These are phyloP conservation scores for Mortierella antarctica DNA, from an alignment of 192 early-diverging fungal genomes.

Conservation along the genomic window DNA sequence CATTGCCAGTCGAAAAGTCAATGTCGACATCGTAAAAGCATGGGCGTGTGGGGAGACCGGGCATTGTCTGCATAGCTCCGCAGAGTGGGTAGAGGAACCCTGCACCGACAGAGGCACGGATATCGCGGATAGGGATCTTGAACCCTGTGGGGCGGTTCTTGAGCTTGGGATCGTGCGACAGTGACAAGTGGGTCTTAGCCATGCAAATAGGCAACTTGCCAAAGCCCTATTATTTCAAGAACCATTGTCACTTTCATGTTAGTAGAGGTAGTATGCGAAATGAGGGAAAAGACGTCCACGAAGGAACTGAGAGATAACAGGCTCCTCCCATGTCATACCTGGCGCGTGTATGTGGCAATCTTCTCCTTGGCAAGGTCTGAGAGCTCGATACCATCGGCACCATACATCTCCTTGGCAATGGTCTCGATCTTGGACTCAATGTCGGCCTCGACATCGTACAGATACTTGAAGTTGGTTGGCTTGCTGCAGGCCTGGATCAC, in stretches of 20 bases:
- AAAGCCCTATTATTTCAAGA: constrained; percentile 71
- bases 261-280: neutral
- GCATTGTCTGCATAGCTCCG: constrained; percentile 98
- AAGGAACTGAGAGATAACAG: neutral
- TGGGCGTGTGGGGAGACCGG: constrained; percentile 95
- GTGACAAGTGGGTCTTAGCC: constrained; percentile 97
- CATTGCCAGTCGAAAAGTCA: constrained; percentile 84
- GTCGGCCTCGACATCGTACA: constrained; percentile 83
- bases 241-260: neutral
- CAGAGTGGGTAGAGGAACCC: constrained; percentile 98
- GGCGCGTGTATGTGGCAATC: constrained; percentile 85
- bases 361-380: constrained; percentile 87
- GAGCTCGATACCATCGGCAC: constrained; percentile 91
- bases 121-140: constrained; percentile 93
- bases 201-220: constrained; percentile 95
- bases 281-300: neutral
- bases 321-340: constrained; percentile 45
- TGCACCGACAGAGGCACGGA: constrained; percentile 94
- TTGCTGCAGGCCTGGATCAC: constrained; percentile 74
- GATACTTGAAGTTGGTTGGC: constrained; percentile 77
- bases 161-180: constrained; percentile 92
- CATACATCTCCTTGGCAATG: constrained; percentile 95
- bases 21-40: constrained; percentile 97
- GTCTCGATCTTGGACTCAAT: constrained; percentile 94
- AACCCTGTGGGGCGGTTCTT: constrained; percentile 95